Percentiles rank a stretch among this genome's conserved stretches.
These are phyloP conservation scores for Puccinia coronata DNA, from an alignment of 1,284 basidiomycete genomes.

Conservation along the genomic window DNA sequence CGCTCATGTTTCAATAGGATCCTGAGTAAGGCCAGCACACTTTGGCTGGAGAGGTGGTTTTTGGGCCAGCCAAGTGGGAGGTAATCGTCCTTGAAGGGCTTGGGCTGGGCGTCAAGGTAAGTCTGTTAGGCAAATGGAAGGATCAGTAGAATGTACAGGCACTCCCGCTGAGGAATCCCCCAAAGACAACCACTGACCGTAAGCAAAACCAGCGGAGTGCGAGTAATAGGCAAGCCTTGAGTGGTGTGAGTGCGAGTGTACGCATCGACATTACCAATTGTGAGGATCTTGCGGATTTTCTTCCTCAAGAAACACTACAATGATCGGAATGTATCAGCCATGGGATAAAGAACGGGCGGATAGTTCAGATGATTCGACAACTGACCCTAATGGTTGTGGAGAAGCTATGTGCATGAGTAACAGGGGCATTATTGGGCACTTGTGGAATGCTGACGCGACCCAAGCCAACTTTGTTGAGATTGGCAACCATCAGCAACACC, in stretches of 20 bases:
- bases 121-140: not conserved
- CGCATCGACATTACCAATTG: not conserved
- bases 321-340: no score
- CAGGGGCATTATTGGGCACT: no score
- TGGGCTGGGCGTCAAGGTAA: not conserved
- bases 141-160: not conserved
- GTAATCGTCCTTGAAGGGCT: not conserved
- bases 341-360: no score
- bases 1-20: not conserved
- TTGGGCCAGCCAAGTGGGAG: not conserved
- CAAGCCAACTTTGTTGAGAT: no score
- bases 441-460: no score
- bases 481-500: no score
- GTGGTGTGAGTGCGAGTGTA: not conserved
- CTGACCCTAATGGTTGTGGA: no score
- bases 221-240: not conserved
- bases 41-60: not conserved
- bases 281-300: not conserved
- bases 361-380: no score
- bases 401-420: no score
- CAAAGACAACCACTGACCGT: not conserved
- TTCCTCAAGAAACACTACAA: not conserved
- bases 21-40: not conserved
- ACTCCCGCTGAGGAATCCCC: no score
- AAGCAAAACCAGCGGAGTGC: not conserved